These are phyloP conservation scores for Bruguiera sexangula DNA, from an alignment of 345 rosid genomes.

Conservation along the genomic window DNA sequence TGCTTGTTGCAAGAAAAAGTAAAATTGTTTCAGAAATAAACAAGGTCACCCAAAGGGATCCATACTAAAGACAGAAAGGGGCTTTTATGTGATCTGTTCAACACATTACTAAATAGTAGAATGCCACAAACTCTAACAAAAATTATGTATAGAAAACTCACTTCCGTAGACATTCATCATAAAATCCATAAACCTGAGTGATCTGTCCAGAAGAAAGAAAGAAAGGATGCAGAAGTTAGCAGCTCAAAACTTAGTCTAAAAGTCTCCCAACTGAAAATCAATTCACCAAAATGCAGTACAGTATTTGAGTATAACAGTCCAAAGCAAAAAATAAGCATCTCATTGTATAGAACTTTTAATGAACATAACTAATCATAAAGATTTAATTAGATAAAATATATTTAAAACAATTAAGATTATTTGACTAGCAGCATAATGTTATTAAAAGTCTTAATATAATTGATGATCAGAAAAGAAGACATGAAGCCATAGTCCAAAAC, in stretches of 20 bases:
- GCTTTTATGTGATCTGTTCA: not conserved
- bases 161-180: slow-evolving; percentile 98
- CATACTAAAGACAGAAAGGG: too few species aligned
- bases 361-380: not conserved
- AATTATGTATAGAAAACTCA: slow-evolving; percentile 43
- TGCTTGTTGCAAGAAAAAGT: too few species aligned
- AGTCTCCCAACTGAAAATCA: not conserved
- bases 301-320: not conserved
- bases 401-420: not conserved
- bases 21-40: too few species aligned
- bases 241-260: not conserved
- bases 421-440: not conserved
- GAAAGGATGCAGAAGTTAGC: slow-evolving; percentile 14
- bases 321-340: not conserved
- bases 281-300: not conserved
- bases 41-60: too few species aligned
- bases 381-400: not conserved
- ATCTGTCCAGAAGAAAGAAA: slow-evolving; percentile 53
- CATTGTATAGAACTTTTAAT: not conserved
- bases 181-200: slow-evolving; percentile 98
- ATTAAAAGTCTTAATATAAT: not conserved
- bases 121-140: not conserved
- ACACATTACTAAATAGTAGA: not conserved
- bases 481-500: not conserved
- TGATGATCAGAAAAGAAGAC: not conserved